These are phyloP conservation scores for Triticum urartu DNA, from an alignment of 176 grass and related monocot species.

Conservation along the genomic window DNA sequence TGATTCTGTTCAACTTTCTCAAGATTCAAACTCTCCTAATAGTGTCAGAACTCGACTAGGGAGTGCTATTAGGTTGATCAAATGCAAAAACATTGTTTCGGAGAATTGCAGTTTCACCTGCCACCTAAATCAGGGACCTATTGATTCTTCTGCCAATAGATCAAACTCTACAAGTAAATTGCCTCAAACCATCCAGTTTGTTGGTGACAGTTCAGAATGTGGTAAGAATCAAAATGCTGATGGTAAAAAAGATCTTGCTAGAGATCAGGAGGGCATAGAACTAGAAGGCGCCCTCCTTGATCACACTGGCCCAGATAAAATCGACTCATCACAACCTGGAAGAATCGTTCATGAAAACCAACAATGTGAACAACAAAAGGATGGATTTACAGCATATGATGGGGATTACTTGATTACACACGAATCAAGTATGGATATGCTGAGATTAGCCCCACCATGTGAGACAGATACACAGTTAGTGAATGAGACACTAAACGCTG, in stretches of 20 bases:
- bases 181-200: constrained; percentile 36
- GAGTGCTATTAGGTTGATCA: constrained; percentile 38
- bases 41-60: constrained; percentile 41
- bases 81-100: constrained; percentile 45
- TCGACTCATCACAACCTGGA: constrained; percentile 31
- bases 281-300: constrained; percentile 39
- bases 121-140: constrained; percentile 38
- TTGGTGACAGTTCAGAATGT: constrained; percentile 31
- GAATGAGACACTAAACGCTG: constrained; percentile 22
- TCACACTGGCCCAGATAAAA: constrained; percentile 38
- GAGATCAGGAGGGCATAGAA: constrained; percentile 18
- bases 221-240: constrained; percentile 30
- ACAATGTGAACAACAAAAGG: constrained; percentile 42
- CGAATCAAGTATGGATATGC: constrained; percentile 45
- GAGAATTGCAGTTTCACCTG: constrained; percentile 46
- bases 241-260: constrained; percentile 34
- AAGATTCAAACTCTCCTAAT: constrained; percentile 40
- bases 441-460: constrained; percentile 53
- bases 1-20: constrained; percentile 37
- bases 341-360: constrained; percentile 31
- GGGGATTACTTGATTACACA: constrained; percentile 65
- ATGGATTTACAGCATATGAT: constrained; percentile 43
- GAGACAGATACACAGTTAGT: constrained; percentile 40
- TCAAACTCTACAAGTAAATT: constrained; percentile 26
- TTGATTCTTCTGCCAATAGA: constrained; percentile 28